phyloP scores from a whole-genome alignment of 768 basidiomycete species.

The Naganishia friedmannii region DNA sequence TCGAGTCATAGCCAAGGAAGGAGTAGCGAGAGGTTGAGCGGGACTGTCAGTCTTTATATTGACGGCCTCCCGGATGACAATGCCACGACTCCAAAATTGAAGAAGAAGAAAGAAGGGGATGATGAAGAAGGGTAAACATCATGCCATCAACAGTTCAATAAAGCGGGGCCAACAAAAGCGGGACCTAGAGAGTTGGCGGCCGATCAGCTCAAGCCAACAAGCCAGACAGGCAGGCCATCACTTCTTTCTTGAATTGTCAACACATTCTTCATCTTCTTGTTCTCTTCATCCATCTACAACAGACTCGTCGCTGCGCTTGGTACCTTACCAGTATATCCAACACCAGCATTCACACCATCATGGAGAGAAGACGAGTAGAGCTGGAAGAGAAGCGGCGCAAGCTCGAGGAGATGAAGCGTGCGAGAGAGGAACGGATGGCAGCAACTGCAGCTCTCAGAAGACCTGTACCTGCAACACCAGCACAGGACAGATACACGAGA shows the following conservation, averaged over 20 bases:
- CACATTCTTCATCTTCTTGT: background rate
- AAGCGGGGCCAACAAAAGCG: background rate
- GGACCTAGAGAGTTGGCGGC: background rate
- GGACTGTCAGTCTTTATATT: no score
- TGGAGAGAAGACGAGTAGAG: constrained; percentile 65
- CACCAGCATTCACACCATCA: constrained; percentile 17
- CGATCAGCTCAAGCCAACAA: background rate
- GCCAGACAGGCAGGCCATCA: no score
- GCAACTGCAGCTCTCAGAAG: constrained; percentile 40
- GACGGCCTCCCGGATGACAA: no score
- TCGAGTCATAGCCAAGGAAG: background rate
- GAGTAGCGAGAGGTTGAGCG: background rate
- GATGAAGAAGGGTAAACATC: no score
- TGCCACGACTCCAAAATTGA: no score
- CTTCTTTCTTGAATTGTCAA: background rate
- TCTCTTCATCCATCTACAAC: no score
- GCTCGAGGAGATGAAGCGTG: constrained; percentile 76
- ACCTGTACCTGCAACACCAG: constrained; percentile 20
- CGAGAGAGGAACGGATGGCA: constrained; percentile 61
- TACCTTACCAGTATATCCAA: no score
- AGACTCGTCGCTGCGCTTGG: no score
- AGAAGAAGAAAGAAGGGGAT: no score
- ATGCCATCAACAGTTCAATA: no score
- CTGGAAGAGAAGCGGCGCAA: constrained; percentile 86
- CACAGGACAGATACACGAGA: background rate